Percentiles rank a stretch among this genome's conserved stretches.
phyloP scores from a whole-genome alignment of 2,329 filamentous ascomycete genomes.

The Lomentospora prolificans region DNA sequence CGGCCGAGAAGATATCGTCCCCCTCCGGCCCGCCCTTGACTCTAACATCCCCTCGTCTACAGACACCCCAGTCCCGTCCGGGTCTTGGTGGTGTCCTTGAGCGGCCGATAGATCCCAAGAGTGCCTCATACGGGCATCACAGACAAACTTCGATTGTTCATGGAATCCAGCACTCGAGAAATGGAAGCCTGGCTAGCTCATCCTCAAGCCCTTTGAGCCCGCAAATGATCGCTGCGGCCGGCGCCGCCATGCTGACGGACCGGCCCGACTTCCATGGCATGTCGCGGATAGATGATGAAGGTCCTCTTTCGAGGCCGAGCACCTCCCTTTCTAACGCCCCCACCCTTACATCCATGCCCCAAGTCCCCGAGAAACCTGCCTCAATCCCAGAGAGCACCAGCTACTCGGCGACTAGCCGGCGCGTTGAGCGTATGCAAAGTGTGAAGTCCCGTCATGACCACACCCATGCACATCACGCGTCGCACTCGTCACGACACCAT shows the following conservation, averaged over 20 bases:
- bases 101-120: constrained; percentile 46
- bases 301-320: constrained; percentile 33
- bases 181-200: constrained; percentile 75
- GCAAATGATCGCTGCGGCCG: constrained; percentile 67
- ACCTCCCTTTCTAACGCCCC: constrained; percentile 11
- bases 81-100: constrained; percentile 35
- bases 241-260: constrained; percentile 42
- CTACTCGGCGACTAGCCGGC: constrained; percentile 37
- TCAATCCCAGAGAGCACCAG: constrained; percentile 35
- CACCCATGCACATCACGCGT: constrained; percentile 58
- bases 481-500: constrained; percentile 62
- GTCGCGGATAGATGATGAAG: constrained; percentile 26
- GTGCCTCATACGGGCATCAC: constrained; percentile 67
- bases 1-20: constrained; percentile 41
- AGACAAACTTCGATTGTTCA: constrained; percentile 95
- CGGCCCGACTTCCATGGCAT: constrained; percentile 20
- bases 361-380: constrained; percentile 33
- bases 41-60: constrained; percentile 28
- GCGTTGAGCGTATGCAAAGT: constrained; percentile 52
- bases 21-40: constrained; percentile 15
- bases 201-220: constrained; percentile 79
- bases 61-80: constrained; percentile 30
- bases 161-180: constrained; percentile 85
- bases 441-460: constrained; percentile 56
- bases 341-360: constrained; percentile 15